Conservation (phyloP, 2,329 filamentous ascomycete species). For the Aschersonia sp. region DNA sequence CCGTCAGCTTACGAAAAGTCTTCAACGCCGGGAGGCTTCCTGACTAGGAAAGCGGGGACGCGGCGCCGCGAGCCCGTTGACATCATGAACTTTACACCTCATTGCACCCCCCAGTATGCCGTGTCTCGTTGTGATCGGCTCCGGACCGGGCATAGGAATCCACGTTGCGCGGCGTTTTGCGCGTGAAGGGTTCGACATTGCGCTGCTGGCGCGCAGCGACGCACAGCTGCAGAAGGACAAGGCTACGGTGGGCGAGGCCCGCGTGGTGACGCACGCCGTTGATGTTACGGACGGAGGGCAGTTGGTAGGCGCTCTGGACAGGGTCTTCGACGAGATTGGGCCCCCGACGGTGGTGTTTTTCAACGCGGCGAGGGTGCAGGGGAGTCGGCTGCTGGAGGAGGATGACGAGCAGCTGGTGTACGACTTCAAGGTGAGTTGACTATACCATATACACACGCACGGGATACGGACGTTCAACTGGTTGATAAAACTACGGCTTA, state of each 20-base stretch:
- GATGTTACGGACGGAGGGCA: constrained; percentile 24
- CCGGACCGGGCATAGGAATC: constrained; percentile 84
- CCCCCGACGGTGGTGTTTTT: constrained; percentile 34
- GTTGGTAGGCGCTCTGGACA: not conserved
- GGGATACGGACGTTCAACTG: not conserved
- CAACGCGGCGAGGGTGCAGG: constrained; percentile 34
- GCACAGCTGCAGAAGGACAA: constrained; percentile 23
- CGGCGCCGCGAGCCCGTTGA: not conserved
- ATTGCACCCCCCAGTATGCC: not conserved
- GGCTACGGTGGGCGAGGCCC: constrained; percentile 17
- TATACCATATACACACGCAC: not conserved
- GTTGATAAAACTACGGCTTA: not conserved
- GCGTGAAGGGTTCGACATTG: constrained; percentile 60
- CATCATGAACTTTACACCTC: not conserved
- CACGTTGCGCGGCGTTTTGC: constrained; percentile 80
- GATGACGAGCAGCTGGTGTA: constrained; percentile 28
- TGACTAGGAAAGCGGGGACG: too few relatives aligned
- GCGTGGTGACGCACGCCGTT: constrained; percentile 26
- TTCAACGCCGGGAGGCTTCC: too few relatives aligned
- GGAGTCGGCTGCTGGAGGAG: constrained; percentile 25
- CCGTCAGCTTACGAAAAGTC: too few relatives aligned
- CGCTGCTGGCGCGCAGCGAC: constrained; percentile 29
- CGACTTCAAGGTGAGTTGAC: constrained; percentile 34
- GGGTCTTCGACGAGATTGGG: constrained; percentile 14
- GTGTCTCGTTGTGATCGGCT: constrained; percentile 60